These are phyloP conservation scores for Hamamelis virginiana DNA, from an alignment of 164 flowering plant species.

Conservation along the genomic window DNA sequence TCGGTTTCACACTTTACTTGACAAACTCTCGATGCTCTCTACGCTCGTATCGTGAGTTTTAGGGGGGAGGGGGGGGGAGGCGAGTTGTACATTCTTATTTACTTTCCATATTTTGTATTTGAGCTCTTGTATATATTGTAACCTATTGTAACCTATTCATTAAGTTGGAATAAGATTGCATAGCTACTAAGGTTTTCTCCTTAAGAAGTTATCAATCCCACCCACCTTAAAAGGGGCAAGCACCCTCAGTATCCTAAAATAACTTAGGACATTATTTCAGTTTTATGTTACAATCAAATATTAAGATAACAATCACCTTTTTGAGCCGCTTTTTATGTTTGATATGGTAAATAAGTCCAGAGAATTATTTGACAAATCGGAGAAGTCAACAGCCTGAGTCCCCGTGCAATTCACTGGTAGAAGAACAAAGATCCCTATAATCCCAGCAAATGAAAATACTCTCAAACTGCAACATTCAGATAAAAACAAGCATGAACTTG, in stretches of 20 bases:
- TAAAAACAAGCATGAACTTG: not conserved
- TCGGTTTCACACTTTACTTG: too few species aligned
- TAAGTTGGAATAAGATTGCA: too few species aligned
- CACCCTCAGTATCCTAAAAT: not conserved
- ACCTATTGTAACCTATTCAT: too few species aligned
- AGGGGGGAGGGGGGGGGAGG: too few species aligned
- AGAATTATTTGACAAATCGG: conserved; percentile 62
- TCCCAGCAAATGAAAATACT: conserved; percentile 70
- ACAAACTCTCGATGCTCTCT: too few species aligned
- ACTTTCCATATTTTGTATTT: too few species aligned
- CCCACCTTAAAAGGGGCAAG: too few species aligned
- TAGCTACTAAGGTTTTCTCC: too few species aligned
- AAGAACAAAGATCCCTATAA: conserved; percentile 73
- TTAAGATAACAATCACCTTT: conserved; percentile 35
- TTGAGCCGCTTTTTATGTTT: conserved; percentile 74
- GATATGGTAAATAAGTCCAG: conserved; percentile 84
- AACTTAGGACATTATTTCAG: not conserved
- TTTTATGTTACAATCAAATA: not conserved
- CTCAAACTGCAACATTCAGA: conserved; percentile 61
- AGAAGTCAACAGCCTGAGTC: conserved; percentile 56
- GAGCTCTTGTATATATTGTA: too few species aligned
- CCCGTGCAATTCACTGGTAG: conserved; percentile 83
- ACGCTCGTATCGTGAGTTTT: too few species aligned
- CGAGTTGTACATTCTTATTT: too few species aligned
- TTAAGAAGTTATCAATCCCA: too few species aligned